These are phyloP conservation scores for Rhodomyrtus tomentosa DNA, from an alignment of 345 rosid species.

Conservation along the genomic window DNA sequence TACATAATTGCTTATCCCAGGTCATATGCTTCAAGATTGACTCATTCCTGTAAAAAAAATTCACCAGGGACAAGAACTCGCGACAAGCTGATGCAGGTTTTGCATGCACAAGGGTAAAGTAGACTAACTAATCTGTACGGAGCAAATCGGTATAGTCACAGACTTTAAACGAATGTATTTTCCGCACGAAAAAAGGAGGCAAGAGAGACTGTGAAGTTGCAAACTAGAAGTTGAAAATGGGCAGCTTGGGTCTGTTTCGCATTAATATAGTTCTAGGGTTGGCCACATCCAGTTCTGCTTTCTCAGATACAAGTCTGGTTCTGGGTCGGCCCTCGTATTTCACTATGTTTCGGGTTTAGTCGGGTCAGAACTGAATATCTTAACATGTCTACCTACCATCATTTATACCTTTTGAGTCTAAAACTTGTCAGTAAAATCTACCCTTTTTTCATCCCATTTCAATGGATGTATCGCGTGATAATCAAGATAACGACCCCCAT, in stretches of 20 bases:
- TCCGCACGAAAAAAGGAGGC: neutral
- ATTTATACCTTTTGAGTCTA: neutral
- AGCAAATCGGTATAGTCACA: neutral
- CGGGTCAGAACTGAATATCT: neutral
- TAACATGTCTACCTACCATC: neutral
- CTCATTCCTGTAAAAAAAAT: neutral
- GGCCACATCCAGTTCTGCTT: neutral
- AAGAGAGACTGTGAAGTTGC: neutral
- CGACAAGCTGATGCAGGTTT: neutral
- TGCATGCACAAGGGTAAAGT: neutral
- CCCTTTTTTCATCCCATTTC: neutral
- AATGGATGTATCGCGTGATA: neutral
- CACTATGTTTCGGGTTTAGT: neutral
- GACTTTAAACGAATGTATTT: neutral
- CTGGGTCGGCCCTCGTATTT: neutral
- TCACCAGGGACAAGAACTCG: neutral
- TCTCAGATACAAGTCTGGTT: neutral
- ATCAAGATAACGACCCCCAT: neutral
- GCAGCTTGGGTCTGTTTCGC: neutral
- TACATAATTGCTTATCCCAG: neutral
- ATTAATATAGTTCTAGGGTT: neutral
- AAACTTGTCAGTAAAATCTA: neutral
- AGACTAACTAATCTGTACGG: neutral
- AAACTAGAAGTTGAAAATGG: neutral
- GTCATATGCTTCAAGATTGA: neutral